Conservation (phyloP, 2,329 filamentous ascomycete species). For the Diplocarpon mali region DNA sequence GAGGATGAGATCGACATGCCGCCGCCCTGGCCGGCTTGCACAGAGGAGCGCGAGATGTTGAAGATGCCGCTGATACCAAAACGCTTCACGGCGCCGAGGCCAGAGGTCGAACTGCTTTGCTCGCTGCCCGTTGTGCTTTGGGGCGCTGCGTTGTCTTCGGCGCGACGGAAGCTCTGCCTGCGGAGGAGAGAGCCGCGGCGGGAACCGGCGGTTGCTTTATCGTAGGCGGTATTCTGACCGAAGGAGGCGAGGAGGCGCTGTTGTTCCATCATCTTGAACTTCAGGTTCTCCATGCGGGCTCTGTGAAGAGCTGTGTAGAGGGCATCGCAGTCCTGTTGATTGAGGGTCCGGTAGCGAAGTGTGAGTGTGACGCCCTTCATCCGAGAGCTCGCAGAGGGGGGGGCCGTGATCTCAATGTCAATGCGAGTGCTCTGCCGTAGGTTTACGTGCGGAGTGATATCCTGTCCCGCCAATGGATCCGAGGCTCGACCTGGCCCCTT, state of each 20-base stretch:
- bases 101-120: constrained; percentile 63
- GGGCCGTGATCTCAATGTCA: constrained; percentile 88
- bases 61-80: constrained; percentile 66
- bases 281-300: constrained; percentile 83
- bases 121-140: constrained; percentile 47
- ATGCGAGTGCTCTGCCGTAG: constrained; percentile 84
- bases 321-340: constrained; percentile 63
- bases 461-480: constrained; percentile 45
- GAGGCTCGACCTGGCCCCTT: neutral
- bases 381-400: constrained; percentile 61
- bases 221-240: constrained; percentile 38
- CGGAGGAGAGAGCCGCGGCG: constrained; percentile 42
- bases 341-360: constrained; percentile 70
- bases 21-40: constrained; percentile 40
- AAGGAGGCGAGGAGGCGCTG: constrained; percentile 50
- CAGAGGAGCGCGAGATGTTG: constrained; percentile 70
- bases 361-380: constrained; percentile 50
- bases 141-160: constrained; percentile 46
- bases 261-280: constrained; percentile 61
- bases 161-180: constrained; percentile 34
- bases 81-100: constrained; percentile 54
- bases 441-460: constrained; percentile 83
- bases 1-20: constrained; percentile 24
- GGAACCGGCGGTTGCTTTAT: constrained; percentile 31
- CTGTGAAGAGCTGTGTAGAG: constrained; percentile 83